Conservation (phyloP, 805 yeast genomes). For the Candida pini region DNA sequence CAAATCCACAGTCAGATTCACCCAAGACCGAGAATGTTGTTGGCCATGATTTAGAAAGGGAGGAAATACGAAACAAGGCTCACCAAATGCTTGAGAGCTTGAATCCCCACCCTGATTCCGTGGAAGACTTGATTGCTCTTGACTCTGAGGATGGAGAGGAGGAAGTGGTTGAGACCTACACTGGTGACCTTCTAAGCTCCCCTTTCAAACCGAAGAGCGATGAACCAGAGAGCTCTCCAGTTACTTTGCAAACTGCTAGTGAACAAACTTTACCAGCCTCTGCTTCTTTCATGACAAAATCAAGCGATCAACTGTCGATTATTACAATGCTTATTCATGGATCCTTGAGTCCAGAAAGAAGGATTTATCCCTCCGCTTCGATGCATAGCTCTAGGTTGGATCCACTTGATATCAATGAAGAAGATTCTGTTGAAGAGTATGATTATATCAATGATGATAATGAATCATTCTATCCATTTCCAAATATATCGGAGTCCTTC, state of each 20-base stretch:
- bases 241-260: neutral
- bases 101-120: neutral
- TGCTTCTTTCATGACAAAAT: constrained; percentile 2
- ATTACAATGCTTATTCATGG: constrained; percentile 21
- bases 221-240: neutral
- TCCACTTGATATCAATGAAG: too few species aligned
- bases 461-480: too few species aligned
- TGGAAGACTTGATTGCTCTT: neutral
- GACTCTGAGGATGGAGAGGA: neutral
- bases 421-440: constrained; percentile 1
- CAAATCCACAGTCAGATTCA: neutral
- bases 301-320: constrained; percentile 13
- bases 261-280: neutral
- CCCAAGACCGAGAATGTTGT: too few species aligned
- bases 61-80: constrained; percentile 14
- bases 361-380: too few species aligned
- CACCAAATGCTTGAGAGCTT: constrained; percentile 18
- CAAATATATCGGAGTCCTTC: too few species aligned
- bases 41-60: constrained; percentile 11
- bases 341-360: constrained; percentile 12
- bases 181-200: neutral
- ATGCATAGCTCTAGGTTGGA: too few species aligned
- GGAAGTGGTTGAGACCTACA: neutral
- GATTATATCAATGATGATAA: constrained; percentile 2
- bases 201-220: neutral